phyloP scores from a whole-genome alignment of 805 yeast species.

The Yamadazyma kitorensis region DNA sequence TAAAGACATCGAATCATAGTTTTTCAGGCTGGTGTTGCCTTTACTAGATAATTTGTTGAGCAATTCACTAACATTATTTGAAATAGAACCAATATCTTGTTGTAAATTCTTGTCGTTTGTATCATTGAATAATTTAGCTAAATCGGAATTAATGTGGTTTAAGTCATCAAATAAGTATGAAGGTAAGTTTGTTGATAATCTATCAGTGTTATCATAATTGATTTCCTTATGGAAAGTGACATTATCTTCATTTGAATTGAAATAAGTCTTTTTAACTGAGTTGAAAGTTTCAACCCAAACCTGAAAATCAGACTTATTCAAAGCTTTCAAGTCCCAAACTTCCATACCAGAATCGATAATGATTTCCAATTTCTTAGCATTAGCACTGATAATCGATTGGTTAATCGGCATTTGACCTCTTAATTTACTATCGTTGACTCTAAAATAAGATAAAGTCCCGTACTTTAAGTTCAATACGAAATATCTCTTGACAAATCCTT shows the following conservation, averaged over 20 bases:
- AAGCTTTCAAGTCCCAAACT: constrained; percentile 82
- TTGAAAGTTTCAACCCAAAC: constrained; percentile 84
- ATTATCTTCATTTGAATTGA: constrained; percentile 1
- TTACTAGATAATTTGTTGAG: constrained; percentile 14
- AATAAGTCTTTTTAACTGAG: constrained; percentile 34
- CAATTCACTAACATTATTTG: constrained; percentile 19
- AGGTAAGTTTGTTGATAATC: constrained; percentile 12
- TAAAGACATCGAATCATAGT: constrained; percentile 25
- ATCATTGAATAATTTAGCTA: constrained; percentile 2
- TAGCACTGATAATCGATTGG: constrained; percentile 79
- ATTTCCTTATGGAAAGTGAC: constrained; percentile 9
- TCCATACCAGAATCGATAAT: constrained; percentile 94
- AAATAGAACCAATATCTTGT: too few species aligned
- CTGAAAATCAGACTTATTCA: constrained; percentile 61
- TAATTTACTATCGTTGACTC: constrained; percentile 65
- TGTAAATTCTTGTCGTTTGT: background rate
- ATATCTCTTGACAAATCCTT: constrained; percentile 82
- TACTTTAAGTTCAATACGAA: constrained; percentile 79
- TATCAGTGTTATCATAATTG: constrained; percentile 10
- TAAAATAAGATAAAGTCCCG: constrained; percentile 81
- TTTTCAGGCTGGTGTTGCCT: constrained; percentile 8
- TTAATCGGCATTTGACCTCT: constrained; percentile 92
- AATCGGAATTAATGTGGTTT: constrained; percentile 13
- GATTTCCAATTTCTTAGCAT: constrained; percentile 61
- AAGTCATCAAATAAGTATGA: constrained; percentile 21